Conservation (phyloP, 2,329 filamentous ascomycete species). For the Annulohypoxylon truncatum region DNA sequence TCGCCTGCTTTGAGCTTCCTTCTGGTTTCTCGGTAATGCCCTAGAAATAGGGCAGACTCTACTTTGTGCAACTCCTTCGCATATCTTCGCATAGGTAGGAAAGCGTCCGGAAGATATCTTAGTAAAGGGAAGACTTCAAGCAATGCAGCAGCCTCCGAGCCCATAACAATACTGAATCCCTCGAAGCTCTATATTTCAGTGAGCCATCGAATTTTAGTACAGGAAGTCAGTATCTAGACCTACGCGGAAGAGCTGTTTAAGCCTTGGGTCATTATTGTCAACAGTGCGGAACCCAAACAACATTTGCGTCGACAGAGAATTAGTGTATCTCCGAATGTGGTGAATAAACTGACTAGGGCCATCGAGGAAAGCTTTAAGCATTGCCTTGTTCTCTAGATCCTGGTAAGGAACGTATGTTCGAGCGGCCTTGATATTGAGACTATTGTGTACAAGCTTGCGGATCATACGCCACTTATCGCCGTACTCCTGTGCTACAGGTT, state of each 20-base stretch:
- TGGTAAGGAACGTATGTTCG: constrained; percentile 66
- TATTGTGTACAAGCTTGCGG: constrained; percentile 56
- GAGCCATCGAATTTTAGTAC: neutral
- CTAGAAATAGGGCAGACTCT: constrained; percentile 57
- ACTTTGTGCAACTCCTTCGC: constrained; percentile 56
- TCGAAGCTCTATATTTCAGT: constrained; percentile 35
- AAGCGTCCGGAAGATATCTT: constrained; percentile 57
- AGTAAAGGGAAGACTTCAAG: constrained; percentile 61
- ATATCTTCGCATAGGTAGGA: constrained; percentile 53
- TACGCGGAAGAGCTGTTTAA: constrained; percentile 57
- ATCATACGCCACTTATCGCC: constrained; percentile 52
- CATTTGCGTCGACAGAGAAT: constrained; percentile 62
- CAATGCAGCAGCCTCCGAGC: constrained; percentile 52
- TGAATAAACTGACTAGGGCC: constrained; percentile 56
- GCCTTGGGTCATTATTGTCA: constrained; percentile 54
- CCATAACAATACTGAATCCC: constrained; percentile 34
- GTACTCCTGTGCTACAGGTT: constrained; percentile 44
- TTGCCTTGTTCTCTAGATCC: constrained; percentile 65
- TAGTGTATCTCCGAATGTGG: constrained; percentile 61
- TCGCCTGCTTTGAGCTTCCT: constrained; percentile 47
- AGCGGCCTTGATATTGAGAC: constrained; percentile 60
- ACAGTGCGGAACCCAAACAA: constrained; percentile 59
- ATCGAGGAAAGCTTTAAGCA: constrained; percentile 62
- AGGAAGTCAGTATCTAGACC: constrained; percentile 1
- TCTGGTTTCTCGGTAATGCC: constrained; percentile 57